Conservation (phyloP, 2,329 filamentous ascomycete genomes). For the Lachnellula suecica region DNA sequence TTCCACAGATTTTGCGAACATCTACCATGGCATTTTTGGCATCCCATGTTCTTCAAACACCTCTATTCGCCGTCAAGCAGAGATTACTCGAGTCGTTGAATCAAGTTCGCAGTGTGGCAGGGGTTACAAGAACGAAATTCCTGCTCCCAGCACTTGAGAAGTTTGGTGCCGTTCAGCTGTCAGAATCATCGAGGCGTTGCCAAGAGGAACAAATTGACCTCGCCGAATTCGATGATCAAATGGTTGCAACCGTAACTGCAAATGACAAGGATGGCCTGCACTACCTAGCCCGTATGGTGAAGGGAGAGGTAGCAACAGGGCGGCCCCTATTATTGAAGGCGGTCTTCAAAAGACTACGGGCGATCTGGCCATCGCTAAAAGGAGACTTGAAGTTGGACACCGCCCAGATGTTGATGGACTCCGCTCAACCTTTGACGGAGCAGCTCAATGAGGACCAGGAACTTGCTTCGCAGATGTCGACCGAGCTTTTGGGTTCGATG, state of each 20-base stretch:
- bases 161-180: constrained; percentile 60
- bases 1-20: constrained; percentile 60
- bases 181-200: constrained; percentile 51
- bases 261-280: constrained; percentile 58
- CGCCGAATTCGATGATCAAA: constrained; percentile 48
- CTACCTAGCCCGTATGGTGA: constrained; percentile 50
- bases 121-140: constrained; percentile 66
- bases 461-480: constrained; percentile 56
- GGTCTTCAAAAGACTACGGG: constrained; percentile 67
- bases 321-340: constrained; percentile 56
- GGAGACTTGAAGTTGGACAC: constrained; percentile 57
- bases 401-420: constrained; percentile 61
- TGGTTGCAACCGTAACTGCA: constrained; percentile 52
- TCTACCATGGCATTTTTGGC: constrained; percentile 71
- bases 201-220: constrained; percentile 46
- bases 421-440: constrained; percentile 47
- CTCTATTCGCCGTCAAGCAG: constrained; percentile 67
- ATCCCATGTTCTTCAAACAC: constrained; percentile 68
- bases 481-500: constrained; percentile 71
- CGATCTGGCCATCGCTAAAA: constrained; percentile 74
- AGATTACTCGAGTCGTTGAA: constrained; percentile 72
- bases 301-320: constrained; percentile 41
- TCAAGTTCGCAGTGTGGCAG: constrained; percentile 69
- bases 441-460: constrained; percentile 30
- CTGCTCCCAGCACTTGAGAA: constrained; percentile 72